phyloP scores from a whole-genome alignment of 1,284 basidiomycete genomes.

The Rugosomyces carneus region DNA sequence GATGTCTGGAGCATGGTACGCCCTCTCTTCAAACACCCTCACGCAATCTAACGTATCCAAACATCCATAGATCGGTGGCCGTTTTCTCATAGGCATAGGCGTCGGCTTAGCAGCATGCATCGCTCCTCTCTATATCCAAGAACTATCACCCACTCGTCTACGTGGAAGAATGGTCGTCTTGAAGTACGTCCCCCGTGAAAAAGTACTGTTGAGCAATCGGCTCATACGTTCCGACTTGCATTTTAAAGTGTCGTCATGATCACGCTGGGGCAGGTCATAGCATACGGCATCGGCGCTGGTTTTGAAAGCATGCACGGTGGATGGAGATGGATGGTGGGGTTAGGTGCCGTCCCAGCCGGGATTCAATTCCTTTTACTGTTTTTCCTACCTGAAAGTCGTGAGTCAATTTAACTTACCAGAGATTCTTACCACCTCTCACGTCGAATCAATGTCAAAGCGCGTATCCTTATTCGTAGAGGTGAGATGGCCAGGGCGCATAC shows the following conservation, averaged over 20 bases:
- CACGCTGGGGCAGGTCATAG: constrained; percentile 70
- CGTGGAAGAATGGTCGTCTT: constrained; percentile 74
- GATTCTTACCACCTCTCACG: background rate
- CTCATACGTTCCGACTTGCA: no score
- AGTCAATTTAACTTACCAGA: constrained; percentile 20
- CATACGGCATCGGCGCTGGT: constrained; percentile 71
- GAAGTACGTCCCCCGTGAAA: constrained; percentile 28
- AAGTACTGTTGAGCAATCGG: no score
- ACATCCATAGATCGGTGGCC: constrained; percentile 51
- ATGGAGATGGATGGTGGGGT: constrained; percentile 83
- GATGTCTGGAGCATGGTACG: constrained; percentile 67
- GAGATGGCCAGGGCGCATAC: constrained; percentile 40
- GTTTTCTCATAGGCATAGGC: constrained; percentile 69
- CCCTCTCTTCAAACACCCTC: constrained; percentile 5
- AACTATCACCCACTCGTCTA: constrained; percentile 71
- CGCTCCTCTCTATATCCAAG: constrained; percentile 80
- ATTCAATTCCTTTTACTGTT: constrained; percentile 58
- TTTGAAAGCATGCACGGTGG: constrained; percentile 60
- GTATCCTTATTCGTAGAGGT: constrained; percentile 61
- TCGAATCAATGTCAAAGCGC: constrained; percentile 38
- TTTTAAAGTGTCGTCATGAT: constrained; percentile 55
- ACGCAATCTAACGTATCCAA: background rate
- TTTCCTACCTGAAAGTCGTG: constrained; percentile 75
- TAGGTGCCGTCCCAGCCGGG: constrained; percentile 63
- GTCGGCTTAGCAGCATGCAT: constrained; percentile 75